phyloP scores from a whole-genome alignment of 331 rosid genomes.

The Phaseolus coccineus region DNA sequence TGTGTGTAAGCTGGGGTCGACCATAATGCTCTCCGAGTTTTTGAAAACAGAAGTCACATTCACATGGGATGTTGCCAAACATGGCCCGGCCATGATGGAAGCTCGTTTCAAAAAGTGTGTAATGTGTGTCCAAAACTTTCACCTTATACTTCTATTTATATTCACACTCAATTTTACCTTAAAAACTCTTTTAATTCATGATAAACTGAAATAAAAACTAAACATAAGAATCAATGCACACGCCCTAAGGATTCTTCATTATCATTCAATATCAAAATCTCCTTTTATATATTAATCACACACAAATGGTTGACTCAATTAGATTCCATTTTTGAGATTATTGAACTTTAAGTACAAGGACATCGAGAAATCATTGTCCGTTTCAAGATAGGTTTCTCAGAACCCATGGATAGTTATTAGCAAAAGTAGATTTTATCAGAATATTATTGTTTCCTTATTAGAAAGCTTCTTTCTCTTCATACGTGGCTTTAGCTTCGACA shows the following conservation, averaged over 20 bases:
- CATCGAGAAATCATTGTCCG: not conserved
- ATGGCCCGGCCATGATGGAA: conserved; percentile 59
- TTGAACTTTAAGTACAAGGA: conserved; percentile 10
- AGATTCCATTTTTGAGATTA: conserved; percentile 16
- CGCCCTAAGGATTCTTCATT: not conserved
- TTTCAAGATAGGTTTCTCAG: conserved; percentile 1
- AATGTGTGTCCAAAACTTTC: conserved; percentile 36
- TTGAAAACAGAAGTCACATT: conserved; percentile 44
- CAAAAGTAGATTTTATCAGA: not conserved
- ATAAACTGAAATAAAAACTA: not conserved
- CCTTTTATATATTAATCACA: not conserved
- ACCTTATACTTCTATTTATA: conserved; percentile 2
- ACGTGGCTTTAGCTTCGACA: too few relatives aligned
- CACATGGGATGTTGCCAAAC: conserved; percentile 64
- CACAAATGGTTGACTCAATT: conserved; percentile 18
- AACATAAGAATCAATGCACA: not conserved
- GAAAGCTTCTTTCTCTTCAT: not conserved
- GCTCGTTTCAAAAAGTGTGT: conserved; percentile 33
- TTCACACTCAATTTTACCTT: not conserved
- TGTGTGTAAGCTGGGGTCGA: conserved; percentile 42
- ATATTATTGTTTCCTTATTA: not conserved
- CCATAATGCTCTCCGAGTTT: conserved; percentile 36
- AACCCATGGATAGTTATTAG: not conserved
- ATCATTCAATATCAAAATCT: conserved; percentile 23
- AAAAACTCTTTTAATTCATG: not conserved